Percentiles rank a stretch among this genome's conserved stretches.
phyloP scores from a whole-genome alignment of 352 stramenopile species.

The Phytophthora vignae region DNA sequence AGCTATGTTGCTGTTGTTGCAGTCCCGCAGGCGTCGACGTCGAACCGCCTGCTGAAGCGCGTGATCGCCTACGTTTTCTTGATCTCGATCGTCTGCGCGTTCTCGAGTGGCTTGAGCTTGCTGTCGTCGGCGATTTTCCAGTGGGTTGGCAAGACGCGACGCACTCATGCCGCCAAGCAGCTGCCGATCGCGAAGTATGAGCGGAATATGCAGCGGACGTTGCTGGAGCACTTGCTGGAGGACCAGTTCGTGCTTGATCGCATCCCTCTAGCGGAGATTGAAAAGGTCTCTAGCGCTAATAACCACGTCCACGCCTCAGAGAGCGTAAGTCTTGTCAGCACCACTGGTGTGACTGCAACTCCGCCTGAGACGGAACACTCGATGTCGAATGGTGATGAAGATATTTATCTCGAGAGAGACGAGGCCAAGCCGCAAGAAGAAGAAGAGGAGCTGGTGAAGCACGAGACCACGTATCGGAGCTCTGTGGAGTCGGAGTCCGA shows the following conservation, averaged over 20 bases:
- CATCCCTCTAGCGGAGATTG: conserved; percentile 50
- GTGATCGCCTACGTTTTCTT: conserved; percentile 80
- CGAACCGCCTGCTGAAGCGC: conserved; percentile 71
- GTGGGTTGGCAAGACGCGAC: conserved; percentile 64
- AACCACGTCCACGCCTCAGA: not conserved
- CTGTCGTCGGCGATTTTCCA: conserved; percentile 72
- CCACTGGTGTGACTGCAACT: conserved; percentile 4
- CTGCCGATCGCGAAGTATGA: conserved; percentile 68
- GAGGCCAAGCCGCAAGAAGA: conserved; percentile 11
- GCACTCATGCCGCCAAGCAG: conserved; percentile 60
- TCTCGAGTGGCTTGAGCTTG: conserved; percentile 79
- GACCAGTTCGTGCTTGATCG: conserved; percentile 59
- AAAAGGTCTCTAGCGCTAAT: conserved; percentile 24
- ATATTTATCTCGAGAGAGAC: conserved; percentile 23
- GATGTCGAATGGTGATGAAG: not conserved
- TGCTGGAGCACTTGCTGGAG: conserved; percentile 57
- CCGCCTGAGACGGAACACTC: conserved; percentile 6
- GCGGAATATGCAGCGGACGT: conserved; percentile 51
- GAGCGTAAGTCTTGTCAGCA: conserved; percentile 7
- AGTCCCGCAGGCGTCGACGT: conserved; percentile 67
- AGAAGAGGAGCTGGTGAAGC: not conserved
- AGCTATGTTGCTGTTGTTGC: not conserved
- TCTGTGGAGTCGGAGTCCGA: conserved; percentile 45
- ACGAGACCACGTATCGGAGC: conserved; percentile 26
- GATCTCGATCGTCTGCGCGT: conserved; percentile 79